Evolutionary conservation across 352 stramenopile species (phyloP).

Genomic region (Phytopythium delawarense): DNA sequence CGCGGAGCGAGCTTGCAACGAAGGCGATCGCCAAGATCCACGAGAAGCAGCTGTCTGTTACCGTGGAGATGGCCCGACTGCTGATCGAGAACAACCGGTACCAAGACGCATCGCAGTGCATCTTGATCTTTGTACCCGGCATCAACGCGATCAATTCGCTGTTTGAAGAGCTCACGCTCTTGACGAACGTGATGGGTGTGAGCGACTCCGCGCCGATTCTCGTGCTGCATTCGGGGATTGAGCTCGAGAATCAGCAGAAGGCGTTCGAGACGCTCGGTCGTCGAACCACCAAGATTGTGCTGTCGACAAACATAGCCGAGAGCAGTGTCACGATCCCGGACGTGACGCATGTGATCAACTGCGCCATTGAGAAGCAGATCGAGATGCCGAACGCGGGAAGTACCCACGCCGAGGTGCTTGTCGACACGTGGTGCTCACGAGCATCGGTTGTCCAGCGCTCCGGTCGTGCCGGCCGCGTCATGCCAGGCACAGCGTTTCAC

Average conservation of each 20-base stretch:
- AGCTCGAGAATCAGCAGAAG: conserved; percentile 72
- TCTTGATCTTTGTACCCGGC: conserved; percentile 96
- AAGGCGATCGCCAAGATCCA: conserved; percentile 55
- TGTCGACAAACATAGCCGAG: conserved; percentile 96
- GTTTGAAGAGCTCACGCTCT: conserved; percentile 61
- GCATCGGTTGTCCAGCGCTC: conserved; percentile 85
- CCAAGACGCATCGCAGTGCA: conserved; percentile 48
- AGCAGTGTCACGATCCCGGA: conserved; percentile 95
- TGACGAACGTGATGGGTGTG: conserved; percentile 12
- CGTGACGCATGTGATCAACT: conserved; percentile 89
- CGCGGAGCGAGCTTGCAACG: conserved; percentile 47
- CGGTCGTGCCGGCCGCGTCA: conserved; percentile 90
- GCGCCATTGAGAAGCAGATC: conserved; percentile 81
- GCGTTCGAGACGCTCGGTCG: conserved; percentile 48
- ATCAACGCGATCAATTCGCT: conserved; percentile 91
- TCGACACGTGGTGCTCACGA: conserved; percentile 92
- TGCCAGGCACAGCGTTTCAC: conserved; percentile 89
- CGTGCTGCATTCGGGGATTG: conserved; percentile 67
- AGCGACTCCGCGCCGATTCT: conserved; percentile 38
- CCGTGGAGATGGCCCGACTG: conserved; percentile 50
- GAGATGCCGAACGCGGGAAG: conserved; percentile 70
- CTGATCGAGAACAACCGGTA: conserved; percentile 46
- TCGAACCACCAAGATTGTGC: conserved; percentile 88
- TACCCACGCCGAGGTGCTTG: conserved; percentile 65
- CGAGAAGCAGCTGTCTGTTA: conserved; percentile 54